Conservation (phyloP, 2,329 filamentous ascomycete species). For the Fusarium irregulare region DNA sequence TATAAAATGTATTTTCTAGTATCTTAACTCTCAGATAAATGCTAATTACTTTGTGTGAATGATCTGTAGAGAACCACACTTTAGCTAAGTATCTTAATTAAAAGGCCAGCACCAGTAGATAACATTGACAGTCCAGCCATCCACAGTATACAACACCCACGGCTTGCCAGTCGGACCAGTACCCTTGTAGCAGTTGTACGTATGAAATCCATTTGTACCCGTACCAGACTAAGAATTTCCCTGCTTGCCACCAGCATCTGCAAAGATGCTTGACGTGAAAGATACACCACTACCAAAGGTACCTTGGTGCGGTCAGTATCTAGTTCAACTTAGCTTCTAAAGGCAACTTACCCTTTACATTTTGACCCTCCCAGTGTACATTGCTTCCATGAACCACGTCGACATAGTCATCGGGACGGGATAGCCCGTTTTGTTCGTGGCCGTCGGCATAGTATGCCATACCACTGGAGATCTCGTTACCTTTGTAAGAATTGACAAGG, state of each 20-base stretch:
- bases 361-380: not conserved
- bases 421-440: not conserved
- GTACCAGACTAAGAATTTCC: not conserved
- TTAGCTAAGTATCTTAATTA: no score
- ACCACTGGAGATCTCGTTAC: not conserved
- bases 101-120: no score
- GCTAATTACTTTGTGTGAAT: no score
- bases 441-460: slow-evolving; percentile 6
- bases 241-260: not conserved
- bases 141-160: no score
- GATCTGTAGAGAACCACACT: no score
- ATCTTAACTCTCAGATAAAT: no score
- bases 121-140: no score
- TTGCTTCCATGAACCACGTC: not conserved
- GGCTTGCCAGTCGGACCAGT: no score
- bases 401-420: not conserved
- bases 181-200: no score
- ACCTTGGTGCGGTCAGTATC: not conserved
- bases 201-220: no score
- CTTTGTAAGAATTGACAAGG: slow-evolving; percentile 7
- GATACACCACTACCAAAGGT: not conserved
- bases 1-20: no score
- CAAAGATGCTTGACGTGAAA: slow-evolving; percentile 6
- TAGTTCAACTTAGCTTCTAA: no score
- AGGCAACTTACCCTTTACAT: not conserved